Conservation (phyloP, 306 rosid species). For the Glycine tomentella region DNA sequence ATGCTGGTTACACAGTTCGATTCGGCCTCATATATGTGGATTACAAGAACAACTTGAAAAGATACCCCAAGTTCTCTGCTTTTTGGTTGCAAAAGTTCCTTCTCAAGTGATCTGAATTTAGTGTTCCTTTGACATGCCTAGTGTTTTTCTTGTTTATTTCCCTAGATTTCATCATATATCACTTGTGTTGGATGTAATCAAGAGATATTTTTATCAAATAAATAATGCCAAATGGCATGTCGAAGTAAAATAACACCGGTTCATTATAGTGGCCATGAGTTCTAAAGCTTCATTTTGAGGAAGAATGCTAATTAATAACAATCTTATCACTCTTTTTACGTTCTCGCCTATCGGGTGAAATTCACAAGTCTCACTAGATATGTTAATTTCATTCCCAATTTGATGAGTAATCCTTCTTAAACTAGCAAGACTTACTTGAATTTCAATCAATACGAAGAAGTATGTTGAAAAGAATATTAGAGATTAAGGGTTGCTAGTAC, state of each 20-base stretch:
- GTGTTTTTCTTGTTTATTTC: not conserved
- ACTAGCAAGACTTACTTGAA: too few species aligned
- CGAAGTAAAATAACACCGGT: not conserved
- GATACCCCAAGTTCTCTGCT: not conserved
- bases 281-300: not conserved
- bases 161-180: not conserved
- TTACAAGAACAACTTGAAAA: not conserved
- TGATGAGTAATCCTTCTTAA: too few species aligned
- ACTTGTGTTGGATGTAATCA: not conserved
- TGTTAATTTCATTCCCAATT: too few species aligned
- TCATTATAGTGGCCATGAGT: not conserved
- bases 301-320: not conserved
- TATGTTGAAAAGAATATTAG: too few species aligned
- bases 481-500: too few species aligned
- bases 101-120: not conserved
- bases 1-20: constrained; percentile 14
- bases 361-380: too few species aligned
- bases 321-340: not conserved
- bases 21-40: not conserved
- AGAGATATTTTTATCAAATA: not conserved
- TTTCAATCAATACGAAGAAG: too few species aligned
- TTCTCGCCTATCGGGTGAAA: too few species aligned
- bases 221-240: not conserved
- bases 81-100: constrained; percentile 8
- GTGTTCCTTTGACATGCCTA: not conserved